A percentile compares a stretch with the other conserved stretches of the same genome.
phyloP scores from a whole-genome alignment of 2,329 filamentous ascomycete species.

The Pyrenophora teres region DNA sequence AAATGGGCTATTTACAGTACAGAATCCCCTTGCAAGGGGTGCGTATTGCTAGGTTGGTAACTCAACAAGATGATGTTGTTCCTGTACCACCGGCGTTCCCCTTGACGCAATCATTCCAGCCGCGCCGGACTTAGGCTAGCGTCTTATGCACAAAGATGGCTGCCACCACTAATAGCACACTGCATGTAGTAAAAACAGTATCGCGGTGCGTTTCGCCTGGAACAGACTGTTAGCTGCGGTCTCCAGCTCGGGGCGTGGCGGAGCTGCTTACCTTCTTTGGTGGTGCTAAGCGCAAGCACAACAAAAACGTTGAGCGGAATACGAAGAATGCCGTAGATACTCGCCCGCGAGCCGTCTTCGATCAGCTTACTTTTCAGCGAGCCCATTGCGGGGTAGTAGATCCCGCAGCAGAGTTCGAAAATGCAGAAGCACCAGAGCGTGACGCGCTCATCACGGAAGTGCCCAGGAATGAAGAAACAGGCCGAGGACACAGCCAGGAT shows the following conservation, averaged over 20 bases:
- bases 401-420: slow-evolving; percentile 62
- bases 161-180: slow-evolving; percentile 34
- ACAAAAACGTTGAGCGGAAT: slow-evolving; percentile 60
- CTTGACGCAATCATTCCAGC: neutral
- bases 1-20: neutral
- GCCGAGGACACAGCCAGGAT: slow-evolving; percentile 33
- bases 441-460: slow-evolving; percentile 52
- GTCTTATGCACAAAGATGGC: slow-evolving; percentile 35
- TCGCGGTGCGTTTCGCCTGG: slow-evolving; percentile 39
- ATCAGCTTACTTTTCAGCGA: slow-evolving; percentile 60
- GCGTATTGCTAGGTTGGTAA: too few relatives aligned
- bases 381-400: slow-evolving; percentile 63
- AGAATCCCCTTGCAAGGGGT: too few relatives aligned
- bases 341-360: slow-evolving; percentile 59
- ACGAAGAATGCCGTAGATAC: slow-evolving; percentile 62
- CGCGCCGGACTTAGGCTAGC: slow-evolving; percentile 17
- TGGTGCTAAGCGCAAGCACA: slow-evolving; percentile 40
- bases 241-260: neutral
- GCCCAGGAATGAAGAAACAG: slow-evolving; percentile 43
- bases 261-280: slow-evolving; percentile 34
- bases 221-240: slow-evolving; percentile 11
- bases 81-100: neutral
- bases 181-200: slow-evolving; percentile 38
- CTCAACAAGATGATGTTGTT: too few relatives aligned
- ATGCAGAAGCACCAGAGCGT: slow-evolving; percentile 63